These are phyloP conservation scores for Hibiscus mutabilis DNA, from an alignment of 345 rosid species.

Conservation along the genomic window DNA sequence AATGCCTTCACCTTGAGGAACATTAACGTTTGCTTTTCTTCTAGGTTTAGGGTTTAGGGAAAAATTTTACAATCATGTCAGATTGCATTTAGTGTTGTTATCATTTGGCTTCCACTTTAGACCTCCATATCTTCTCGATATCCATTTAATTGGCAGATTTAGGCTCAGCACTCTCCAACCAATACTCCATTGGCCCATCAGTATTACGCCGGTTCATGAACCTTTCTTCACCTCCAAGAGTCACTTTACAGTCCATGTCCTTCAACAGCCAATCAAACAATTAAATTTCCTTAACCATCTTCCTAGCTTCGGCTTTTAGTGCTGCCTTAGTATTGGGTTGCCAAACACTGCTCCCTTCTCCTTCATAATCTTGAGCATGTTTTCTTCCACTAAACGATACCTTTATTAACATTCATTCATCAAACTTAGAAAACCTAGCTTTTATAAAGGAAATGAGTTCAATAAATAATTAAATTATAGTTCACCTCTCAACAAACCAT, in stretches of 20 bases:
- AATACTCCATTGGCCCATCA: conserved; percentile 92
- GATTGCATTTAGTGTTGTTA: conserved; percentile 3
- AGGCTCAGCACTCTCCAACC: conserved; percentile 62
- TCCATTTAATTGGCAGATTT: conserved; percentile 28
- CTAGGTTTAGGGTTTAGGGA: too few relatives aligned
- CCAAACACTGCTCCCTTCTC: conserved; percentile 63
- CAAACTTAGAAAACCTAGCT: conserved; percentile 3
- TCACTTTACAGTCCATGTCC: conserved; percentile 91
- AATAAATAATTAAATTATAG: neutral
- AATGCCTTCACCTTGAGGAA: neutral
- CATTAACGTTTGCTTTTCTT: neutral
- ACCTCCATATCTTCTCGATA: conserved; percentile 45
- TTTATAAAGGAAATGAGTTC: neutral
- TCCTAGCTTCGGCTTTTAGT: conserved; percentile 69
- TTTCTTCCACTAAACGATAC: conserved; percentile 75
- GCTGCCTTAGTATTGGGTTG: conserved; percentile 64
- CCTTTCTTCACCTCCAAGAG: conserved; percentile 79
- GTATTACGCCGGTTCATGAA: conserved; percentile 84
- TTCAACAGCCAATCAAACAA: conserved; percentile 86
- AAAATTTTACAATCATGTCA: too few relatives aligned
- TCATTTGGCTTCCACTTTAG: conserved; percentile 91
- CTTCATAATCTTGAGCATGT: conserved; percentile 81
- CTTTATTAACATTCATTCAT: conserved; percentile 25
- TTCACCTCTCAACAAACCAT: conserved; percentile 77
- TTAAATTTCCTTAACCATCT: conserved; percentile 87